Percentiles rank a stretch among this genome's conserved stretches.
These are phyloP conservation scores for Coccinonectria pachysandricola DNA, from an alignment of 2,329 filamentous ascomycete species.

Conservation along the genomic window DNA sequence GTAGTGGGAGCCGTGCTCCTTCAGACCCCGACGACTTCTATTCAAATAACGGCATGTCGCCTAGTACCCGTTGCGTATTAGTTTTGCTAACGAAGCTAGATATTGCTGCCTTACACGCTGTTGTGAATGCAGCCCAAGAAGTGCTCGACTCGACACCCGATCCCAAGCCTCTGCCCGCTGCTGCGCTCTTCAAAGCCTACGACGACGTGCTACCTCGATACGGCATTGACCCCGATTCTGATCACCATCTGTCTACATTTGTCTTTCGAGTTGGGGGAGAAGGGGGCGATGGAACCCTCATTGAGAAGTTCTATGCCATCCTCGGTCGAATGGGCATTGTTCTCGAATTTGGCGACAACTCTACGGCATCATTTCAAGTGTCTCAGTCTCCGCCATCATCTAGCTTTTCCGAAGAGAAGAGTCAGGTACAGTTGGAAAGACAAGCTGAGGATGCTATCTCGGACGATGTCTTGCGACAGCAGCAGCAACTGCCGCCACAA, in stretches of 20 bases:
- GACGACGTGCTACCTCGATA: conserved; percentile 62
- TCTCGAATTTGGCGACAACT: conserved; percentile 46
- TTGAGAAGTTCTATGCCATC: conserved; percentile 60
- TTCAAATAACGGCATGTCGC: conserved; percentile 46
- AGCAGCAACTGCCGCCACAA: no score
- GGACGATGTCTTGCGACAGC: no score
- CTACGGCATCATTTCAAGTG: conserved; percentile 13
- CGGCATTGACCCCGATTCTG: conserved; percentile 61
- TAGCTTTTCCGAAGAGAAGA: no score
- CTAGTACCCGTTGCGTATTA: background rate
- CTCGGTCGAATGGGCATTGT: conserved; percentile 61
- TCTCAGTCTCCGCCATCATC: conserved; percentile 18
- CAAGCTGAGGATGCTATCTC: no score
- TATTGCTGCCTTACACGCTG: conserved; percentile 66
- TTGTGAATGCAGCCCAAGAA: conserved; percentile 61
- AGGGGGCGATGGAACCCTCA: conserved; percentile 45
- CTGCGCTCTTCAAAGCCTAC: conserved; percentile 73
- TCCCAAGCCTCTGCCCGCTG: conserved; percentile 56
- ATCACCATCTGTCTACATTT: conserved; percentile 66
- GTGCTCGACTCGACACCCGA: conserved; percentile 47
- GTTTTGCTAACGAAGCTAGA: conserved; percentile 40
- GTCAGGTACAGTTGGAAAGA: no score
- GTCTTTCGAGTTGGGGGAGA: conserved; percentile 68
- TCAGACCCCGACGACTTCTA: conserved; percentile 35
- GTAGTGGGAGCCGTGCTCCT: conserved; percentile 17